These are phyloP conservation scores for Arthrocladium fulminans DNA, from an alignment of 2,329 filamentous ascomycete species.

Conservation along the genomic window DNA sequence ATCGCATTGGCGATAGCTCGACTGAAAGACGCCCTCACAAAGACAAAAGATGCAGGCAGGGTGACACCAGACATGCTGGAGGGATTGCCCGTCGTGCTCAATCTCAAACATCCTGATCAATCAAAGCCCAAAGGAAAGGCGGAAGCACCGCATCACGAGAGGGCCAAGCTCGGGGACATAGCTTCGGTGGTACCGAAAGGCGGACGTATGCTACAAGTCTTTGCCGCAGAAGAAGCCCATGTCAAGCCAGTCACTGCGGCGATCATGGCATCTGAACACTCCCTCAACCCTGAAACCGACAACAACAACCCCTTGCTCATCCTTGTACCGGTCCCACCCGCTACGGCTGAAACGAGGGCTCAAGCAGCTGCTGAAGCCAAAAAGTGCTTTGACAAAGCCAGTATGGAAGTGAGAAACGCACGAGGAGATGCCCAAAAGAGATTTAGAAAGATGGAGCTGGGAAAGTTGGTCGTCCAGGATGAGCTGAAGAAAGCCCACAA, in stretches of 20 bases:
- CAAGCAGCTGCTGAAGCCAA: conserved; percentile 34
- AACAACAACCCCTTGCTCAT: conserved; percentile 37
- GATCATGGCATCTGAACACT: conserved; percentile 34
- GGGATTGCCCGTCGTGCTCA: conserved; percentile 49
- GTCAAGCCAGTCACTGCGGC: conserved; percentile 38
- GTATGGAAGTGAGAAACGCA: conserved; percentile 33
- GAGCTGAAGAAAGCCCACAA: conserved; percentile 39
- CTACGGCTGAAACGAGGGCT: conserved; percentile 39
- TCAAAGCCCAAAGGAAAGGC: conserved; percentile 41
- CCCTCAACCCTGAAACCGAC: conserved; percentile 35
- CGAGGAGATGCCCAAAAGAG: conserved; percentile 37
- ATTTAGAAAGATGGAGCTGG: conserved; percentile 36
- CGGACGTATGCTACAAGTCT: conserved; percentile 50
- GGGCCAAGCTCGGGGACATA: conserved; percentile 50
- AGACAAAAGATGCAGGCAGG: conserved; percentile 53
- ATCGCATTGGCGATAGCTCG: conserved; percentile 48
- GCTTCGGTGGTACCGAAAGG: conserved; percentile 60
- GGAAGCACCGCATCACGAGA: conserved; percentile 30
- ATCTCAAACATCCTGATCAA: conserved; percentile 32
- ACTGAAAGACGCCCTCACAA: conserved; percentile 53
- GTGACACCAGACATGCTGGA: conserved; percentile 57
- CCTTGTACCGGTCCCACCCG: conserved; percentile 38
- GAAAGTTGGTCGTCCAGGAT: conserved; percentile 36
- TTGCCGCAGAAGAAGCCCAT: conserved; percentile 55
- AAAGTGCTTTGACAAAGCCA: conserved; percentile 36